Base-by-base conservation (phyloP, 2,329 filamentous ascomycete genomes). In the Cordyceps tenuipes region DNA sequence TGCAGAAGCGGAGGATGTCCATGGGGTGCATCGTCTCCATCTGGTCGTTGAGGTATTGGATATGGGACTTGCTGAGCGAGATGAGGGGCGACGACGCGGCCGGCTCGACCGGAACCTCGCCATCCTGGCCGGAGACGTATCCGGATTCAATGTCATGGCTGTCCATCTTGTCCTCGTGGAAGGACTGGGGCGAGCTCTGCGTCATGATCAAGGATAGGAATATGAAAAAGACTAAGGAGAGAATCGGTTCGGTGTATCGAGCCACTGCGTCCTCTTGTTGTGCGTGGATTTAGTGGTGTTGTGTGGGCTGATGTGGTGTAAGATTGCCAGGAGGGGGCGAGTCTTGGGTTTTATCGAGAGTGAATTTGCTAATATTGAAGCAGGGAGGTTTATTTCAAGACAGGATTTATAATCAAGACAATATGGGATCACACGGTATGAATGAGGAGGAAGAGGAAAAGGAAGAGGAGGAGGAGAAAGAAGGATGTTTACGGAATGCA, bases 1-100 rank as follows among this genome's bases (percentile, higher is more conserved):
- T 89, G 80, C 88, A 91, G 89, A 96, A 97, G 76, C 86, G 88
- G 63, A 99, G 83, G 68, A 97, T 88, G 65, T 97, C 93, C 82
- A 93, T 81, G 63, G 94, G 90, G 71, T 92, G 85, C 74, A 97
- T 89, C 70, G 87, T 83, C 73, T 94, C 89, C 67, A 99, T 79
- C 75, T 96, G 91, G 64, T 85, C 77, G 80, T 99, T 99, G 72
- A 99, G 82, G 75, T 93, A 93, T 68, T 90, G 87, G 66, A 97
- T 80, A 74, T 99, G 93, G 64, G 88, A 83, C 72, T 88, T 88
- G 65, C 90, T 93, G 78, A 99, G 91, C 74, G 87, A 85, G 68
- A 97, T 82, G 62, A 90, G 84, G 15, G 92, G 89, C 21, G 93
- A 80, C 65, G 64, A 70, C 15, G 39, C 1, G 39, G 70, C 67